phyloP scores from a whole-genome alignment of 2,329 filamentous ascomycete species.

The Trichophyton verrucosum region DNA sequence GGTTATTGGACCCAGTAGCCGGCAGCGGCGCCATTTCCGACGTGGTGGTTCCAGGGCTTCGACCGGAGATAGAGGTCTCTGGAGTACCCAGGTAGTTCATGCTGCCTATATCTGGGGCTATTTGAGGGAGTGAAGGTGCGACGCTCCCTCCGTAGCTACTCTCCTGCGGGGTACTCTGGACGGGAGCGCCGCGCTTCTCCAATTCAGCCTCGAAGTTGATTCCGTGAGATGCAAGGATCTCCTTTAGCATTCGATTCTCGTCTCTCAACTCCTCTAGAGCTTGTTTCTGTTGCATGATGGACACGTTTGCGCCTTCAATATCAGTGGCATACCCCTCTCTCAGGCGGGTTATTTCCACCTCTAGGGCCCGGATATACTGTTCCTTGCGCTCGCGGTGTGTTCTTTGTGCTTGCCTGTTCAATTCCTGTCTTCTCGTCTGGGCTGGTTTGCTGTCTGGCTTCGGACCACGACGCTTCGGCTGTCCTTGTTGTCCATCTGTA shows the following conservation, averaged over 20 bases:
- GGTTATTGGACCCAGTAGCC: not conserved
- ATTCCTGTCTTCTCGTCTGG: conserved; percentile 77
- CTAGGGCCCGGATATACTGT: conserved; percentile 84
- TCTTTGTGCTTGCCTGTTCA: conserved; percentile 92
- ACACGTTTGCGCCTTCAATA: conserved; percentile 36
- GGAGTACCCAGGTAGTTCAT: conserved; percentile 10
- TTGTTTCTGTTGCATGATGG: conserved; percentile 55
- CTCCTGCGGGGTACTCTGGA: conserved; percentile 17
- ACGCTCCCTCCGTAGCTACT: conserved; percentile 34
- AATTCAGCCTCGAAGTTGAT: conserved; percentile 44
- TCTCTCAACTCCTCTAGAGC: conserved; percentile 58
- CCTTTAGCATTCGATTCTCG: conserved; percentile 66
- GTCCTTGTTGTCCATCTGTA: conserved; percentile 39
- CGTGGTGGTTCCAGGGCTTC: conserved; percentile 8
- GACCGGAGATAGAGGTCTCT: conserved; percentile 9
- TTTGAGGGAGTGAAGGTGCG: conserved; percentile 20
- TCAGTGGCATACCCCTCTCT: conserved; percentile 64
- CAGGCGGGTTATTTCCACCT: conserved; percentile 78
- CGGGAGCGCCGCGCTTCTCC: conserved; percentile 23
- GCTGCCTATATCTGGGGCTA: conserved; percentile 8
- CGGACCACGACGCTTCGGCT: conserved; percentile 78
- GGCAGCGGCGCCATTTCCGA: not conserved
- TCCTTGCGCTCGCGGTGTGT: conserved; percentile 96
- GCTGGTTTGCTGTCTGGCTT: conserved; percentile 96
- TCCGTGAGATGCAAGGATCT: conserved; percentile 47